phyloP scores from a whole-genome alignment of 345 rosid species.

The Mallotus nudiflorus region DNA sequence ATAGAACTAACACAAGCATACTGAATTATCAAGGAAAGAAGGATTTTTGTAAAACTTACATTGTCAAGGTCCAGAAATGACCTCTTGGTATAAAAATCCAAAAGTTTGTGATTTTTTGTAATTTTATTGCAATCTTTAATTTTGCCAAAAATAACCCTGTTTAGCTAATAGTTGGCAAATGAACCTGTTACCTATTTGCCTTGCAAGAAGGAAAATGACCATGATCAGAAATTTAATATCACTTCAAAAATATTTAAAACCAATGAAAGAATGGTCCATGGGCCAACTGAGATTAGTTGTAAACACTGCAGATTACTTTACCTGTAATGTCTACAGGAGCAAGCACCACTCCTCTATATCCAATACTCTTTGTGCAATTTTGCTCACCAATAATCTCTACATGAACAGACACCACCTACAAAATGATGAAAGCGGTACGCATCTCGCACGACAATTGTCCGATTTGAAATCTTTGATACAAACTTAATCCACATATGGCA shows the following conservation, averaged over 20 bases:
- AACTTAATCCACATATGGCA: slow-evolving; percentile 87
- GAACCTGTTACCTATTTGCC: too few relatives aligned
- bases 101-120: too few relatives aligned
- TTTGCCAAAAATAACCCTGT: too few relatives aligned
- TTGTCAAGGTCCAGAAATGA: not conserved
- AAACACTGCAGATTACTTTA: not conserved
- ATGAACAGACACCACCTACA: slow-evolving; percentile 71
- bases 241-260: too few relatives aligned
- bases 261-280: too few relatives aligned
- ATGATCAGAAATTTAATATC: too few relatives aligned
- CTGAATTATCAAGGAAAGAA: not conserved
- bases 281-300: not conserved
- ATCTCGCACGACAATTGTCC: slow-evolving; percentile 66
- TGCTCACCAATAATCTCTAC: slow-evolving; percentile 73
- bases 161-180: too few relatives aligned
- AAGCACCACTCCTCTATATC: not conserved
- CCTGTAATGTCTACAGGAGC: slow-evolving; percentile 5
- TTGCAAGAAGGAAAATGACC: too few relatives aligned
- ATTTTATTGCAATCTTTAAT: too few relatives aligned
- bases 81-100: too few relatives aligned
- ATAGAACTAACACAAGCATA: not conserved
- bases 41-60: not conserved
- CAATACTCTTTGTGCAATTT: not conserved
- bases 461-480: slow-evolving; percentile 69
- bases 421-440: slow-evolving; percentile 86